Percentiles rank a stretch among this genome's conserved stretches.
Evolutionary conservation across 768 basidiomycete species (phyloP).

Genomic region (Scleroderma citrinum): DNA sequence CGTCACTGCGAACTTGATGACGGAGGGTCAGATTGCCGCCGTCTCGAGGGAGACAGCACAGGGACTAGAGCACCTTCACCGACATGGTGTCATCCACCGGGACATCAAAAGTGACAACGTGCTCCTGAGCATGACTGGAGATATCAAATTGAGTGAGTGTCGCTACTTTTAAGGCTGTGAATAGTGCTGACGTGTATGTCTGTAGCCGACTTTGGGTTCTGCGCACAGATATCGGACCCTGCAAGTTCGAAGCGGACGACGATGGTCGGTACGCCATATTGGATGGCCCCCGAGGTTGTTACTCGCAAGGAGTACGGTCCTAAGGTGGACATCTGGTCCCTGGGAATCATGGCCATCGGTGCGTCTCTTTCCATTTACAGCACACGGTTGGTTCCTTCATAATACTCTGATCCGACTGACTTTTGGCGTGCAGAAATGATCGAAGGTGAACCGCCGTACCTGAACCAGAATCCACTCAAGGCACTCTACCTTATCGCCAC

Average conservation of each 20-base stretch:
- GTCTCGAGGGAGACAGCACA: conserved; percentile 91
- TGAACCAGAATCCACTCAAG: conserved; percentile 95
- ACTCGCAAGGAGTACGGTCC: conserved; percentile 97
- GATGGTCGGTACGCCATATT: conserved; percentile 98
- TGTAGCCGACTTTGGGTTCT: conserved; percentile 99
- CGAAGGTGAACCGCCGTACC: conserved; percentile 93
- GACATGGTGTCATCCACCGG: conserved; percentile 95
- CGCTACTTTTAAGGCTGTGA: not conserved
- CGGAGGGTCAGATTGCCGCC: conserved; percentile 97
- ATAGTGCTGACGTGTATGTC: not conserved
- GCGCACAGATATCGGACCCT: conserved; percentile 90
- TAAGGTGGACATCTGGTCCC: conserved; percentile 97
- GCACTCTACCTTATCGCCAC: conserved; percentile 97
- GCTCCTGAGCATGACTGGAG: conserved; percentile 83
- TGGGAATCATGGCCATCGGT: conserved; percentile 97
- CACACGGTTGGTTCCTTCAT: not conserved
- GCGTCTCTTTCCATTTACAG: conserved; percentile 17
- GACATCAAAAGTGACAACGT: conserved; percentile 99
- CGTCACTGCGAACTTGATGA: conserved; percentile 86
- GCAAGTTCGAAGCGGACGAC: conserved; percentile 89
- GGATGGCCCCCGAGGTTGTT: conserved; percentile 99
- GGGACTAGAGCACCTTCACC: conserved; percentile 90
- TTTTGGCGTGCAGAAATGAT: conserved; percentile 73
- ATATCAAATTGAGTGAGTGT: conserved; percentile 94
- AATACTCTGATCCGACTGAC: conserved; percentile 1